These are phyloP conservation scores for Cladochytrium replicatum DNA, from an alignment of 192 early-diverging fungal species.

Conservation along the genomic window DNA sequence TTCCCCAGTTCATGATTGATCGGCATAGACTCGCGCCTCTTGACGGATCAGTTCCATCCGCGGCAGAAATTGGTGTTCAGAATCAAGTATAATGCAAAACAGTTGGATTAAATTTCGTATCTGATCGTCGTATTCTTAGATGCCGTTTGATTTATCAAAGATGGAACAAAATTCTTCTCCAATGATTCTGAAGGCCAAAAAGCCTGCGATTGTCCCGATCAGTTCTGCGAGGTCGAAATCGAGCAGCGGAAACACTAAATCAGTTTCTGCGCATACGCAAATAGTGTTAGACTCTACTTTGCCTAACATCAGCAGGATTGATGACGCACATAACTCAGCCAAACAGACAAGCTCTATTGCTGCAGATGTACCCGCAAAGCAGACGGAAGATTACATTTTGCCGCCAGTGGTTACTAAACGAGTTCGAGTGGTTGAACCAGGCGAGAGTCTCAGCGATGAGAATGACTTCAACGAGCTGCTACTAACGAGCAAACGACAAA, in stretches of 20 bases:
- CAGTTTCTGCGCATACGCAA: slow-evolving; percentile 4
- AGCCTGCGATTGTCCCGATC: slow-evolving; percentile 24
- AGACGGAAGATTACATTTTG: neutral
- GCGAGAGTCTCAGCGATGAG: neutral
- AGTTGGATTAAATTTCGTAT: too few relatives aligned
- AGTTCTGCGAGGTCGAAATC: slow-evolving; percentile 19
- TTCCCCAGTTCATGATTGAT: slow-evolving; percentile 7
- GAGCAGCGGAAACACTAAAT: neutral
- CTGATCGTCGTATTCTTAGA: too few relatives aligned
- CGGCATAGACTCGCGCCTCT: neutral
- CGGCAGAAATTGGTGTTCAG: too few relatives aligned
- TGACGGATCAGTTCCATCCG: neutral
- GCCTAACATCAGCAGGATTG: too few relatives aligned
- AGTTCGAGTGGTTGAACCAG: neutral
- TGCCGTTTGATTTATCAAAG: too few relatives aligned
- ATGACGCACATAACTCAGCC: too few relatives aligned
- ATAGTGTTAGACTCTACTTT: too few relatives aligned
- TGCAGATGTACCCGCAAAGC: neutral
- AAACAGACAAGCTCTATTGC: neutral
- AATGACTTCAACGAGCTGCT: neutral
- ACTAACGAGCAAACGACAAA: neutral
- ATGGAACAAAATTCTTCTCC: too few relatives aligned
- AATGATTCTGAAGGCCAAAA: slow-evolving; percentile 20
- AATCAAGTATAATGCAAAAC: too few relatives aligned
- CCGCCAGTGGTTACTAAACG: slow-evolving; percentile 2